phyloP scores from a whole-genome alignment of 208 protist species.

The Acanthamoeba triangularis region DNA sequence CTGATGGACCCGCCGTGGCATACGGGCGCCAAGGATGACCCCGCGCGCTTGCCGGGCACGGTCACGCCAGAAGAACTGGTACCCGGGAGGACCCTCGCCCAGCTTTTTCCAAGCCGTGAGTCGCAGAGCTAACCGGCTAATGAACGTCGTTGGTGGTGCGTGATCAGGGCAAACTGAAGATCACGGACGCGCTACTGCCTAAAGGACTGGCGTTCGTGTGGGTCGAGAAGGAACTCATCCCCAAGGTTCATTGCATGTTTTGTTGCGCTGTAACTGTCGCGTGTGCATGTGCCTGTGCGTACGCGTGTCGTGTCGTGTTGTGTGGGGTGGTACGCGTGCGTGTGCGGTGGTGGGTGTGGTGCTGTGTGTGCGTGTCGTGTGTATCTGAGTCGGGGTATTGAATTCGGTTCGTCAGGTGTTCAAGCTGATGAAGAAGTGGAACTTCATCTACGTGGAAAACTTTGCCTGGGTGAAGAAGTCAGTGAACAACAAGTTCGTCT shows the following conservation, averaged over 20 bases:
- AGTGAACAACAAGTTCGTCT: constrained; percentile 79
- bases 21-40: not conserved
- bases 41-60: not conserved
- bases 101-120: not conserved
- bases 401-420: constrained; percentile 43
- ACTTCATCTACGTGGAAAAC: constrained; percentile 88
- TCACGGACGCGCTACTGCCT: constrained; percentile 71
- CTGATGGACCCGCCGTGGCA: constrained; percentile 84
- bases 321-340: no score
- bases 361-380: not conserved
- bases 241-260: constrained; percentile 52
- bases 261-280: not conserved
- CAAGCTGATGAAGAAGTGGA: constrained; percentile 77
- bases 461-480: constrained; percentile 82
- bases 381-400: not conserved
- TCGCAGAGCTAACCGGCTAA: no score
- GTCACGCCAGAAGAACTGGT: constrained; percentile 54
- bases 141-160: no score
- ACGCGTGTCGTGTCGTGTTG: no score
- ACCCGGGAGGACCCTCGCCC: not conserved
- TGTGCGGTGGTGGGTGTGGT: not conserved
- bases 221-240: constrained; percentile 86
- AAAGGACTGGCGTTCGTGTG: constrained; percentile 86
- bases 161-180: constrained; percentile 73
- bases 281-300: not conserved